Percentiles rank a stretch among this genome's conserved stretches.
Conservation (phyloP, 208 protist genomes). For the Trypanosoma rangeli region DNA sequence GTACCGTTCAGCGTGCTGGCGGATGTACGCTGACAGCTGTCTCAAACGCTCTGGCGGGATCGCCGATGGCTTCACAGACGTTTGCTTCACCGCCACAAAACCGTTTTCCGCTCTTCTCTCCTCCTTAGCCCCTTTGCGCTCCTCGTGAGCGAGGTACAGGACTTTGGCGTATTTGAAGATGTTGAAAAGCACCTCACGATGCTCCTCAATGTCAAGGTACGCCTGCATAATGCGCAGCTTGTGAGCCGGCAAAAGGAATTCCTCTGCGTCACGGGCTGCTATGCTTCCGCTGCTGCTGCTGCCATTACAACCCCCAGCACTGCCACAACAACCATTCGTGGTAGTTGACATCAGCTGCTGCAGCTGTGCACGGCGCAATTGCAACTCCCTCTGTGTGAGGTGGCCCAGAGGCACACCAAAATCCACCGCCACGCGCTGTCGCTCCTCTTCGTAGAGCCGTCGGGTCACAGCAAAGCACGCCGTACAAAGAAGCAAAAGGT, state of each 20-base stretch:
- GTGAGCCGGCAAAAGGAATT: conserved; percentile 23
- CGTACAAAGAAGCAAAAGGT: conserved; percentile 60
- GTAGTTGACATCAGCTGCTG: background rate
- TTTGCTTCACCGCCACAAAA: background rate
- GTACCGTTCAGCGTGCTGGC: conserved; percentile 34
- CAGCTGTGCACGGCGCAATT: background rate
- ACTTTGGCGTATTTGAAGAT: conserved; percentile 60
- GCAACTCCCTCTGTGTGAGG: conserved; percentile 18
- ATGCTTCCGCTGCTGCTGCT: background rate
- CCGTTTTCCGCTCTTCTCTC: background rate
- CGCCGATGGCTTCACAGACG: background rate
- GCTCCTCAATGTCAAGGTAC: conserved; percentile 35
- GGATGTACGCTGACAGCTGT: conserved; percentile 35
- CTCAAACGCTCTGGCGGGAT: conserved; percentile 29
- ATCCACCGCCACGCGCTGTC: conserved; percentile 30
- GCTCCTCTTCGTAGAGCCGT: conserved; percentile 34
- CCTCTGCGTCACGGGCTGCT: background rate
- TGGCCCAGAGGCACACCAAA: conserved; percentile 50
- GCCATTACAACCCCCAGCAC: background rate
- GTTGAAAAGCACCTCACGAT: conserved; percentile 36
- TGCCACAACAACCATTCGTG: background rate
- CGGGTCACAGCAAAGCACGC: conserved; percentile 48
- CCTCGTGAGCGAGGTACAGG: conserved; percentile 31
- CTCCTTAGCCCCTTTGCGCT: background rate
- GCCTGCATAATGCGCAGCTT: conserved; percentile 34